These are phyloP conservation scores for Blastobotrys indianensis DNA, from an alignment of 1,139 yeast species.

Conservation along the genomic window DNA sequence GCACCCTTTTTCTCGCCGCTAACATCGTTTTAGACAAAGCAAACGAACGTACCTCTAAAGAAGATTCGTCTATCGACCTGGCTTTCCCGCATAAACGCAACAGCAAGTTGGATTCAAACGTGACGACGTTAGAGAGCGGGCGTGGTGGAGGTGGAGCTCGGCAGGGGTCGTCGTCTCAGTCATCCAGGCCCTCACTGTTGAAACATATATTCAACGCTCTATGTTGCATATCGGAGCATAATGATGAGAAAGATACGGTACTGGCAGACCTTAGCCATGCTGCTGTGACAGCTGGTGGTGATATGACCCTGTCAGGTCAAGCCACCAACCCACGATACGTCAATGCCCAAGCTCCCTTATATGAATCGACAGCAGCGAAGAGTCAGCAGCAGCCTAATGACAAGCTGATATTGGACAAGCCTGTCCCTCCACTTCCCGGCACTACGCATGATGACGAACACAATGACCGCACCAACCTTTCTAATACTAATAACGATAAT, in stretches of 20 bases:
- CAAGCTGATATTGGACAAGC: slow-evolving; percentile 18
- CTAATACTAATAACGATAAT: slow-evolving; percentile 4
- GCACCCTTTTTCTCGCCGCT: too few relatives aligned
- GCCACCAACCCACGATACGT: too few relatives aligned
- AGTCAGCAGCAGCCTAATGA: not conserved
- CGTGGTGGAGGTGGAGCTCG: too few relatives aligned
- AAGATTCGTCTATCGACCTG: too few relatives aligned
- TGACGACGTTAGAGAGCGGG: too few relatives aligned
- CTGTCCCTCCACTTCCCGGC: slow-evolving; percentile 21
- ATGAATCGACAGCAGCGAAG: not conserved
- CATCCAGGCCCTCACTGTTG: not conserved
- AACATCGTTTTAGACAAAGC: too few relatives aligned
- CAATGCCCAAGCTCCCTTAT: not conserved
- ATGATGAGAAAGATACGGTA: slow-evolving; percentile 4
- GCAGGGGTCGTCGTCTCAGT: too few relatives aligned
- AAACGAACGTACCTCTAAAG: too few relatives aligned
- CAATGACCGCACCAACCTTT: slow-evolving; percentile 2
- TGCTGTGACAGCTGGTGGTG: not conserved
- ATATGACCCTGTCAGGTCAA: too few relatives aligned
- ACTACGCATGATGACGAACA: not conserved
- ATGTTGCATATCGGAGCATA: slow-evolving; percentile 2
- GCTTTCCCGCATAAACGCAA: too few relatives aligned
- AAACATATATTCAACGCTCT: slow-evolving; percentile 4
- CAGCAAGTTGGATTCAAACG: too few relatives aligned
- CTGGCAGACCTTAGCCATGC: slow-evolving; percentile 2